phyloP scores from a whole-genome alignment of 23 red algal species.

The Gracilaria domingensis region DNA sequence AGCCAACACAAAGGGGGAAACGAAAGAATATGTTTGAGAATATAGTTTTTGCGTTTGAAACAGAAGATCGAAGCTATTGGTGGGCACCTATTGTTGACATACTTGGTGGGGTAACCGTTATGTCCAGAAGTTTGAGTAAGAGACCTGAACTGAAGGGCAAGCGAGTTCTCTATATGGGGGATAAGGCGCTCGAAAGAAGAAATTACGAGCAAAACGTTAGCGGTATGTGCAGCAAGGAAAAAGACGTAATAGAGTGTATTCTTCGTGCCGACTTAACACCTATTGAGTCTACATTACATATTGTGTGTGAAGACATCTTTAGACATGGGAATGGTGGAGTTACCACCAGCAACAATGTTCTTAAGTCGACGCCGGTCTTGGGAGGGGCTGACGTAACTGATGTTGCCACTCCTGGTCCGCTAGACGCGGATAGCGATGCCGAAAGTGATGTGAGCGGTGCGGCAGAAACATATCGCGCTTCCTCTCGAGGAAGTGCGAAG shows the following conservation, averaged over 20 bases:
- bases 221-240: slow-evolving; percentile 4
- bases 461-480: slow-evolving; percentile 12
- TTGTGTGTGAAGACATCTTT: not conserved
- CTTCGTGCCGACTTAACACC: slow-evolving; percentile 42
- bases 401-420: slow-evolving; percentile 56
- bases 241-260: slow-evolving; percentile 30
- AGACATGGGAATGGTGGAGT: not conserved
- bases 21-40: slow-evolving; percentile 58
- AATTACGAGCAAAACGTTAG: not conserved
- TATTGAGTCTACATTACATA: slow-evolving; percentile 15
- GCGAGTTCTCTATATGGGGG: slow-evolving; percentile 23
- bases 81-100: slow-evolving; percentile 52
- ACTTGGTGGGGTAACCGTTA: slow-evolving; percentile 31
- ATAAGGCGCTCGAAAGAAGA: not conserved
- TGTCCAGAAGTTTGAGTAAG: slow-evolving; percentile 3
- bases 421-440: slow-evolving; percentile 48
- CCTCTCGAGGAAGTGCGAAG: not conserved
- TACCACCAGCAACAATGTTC: not conserved
- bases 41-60: slow-evolving; percentile 46
- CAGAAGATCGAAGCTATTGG: slow-evolving; percentile 35
- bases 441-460: slow-evolving; percentile 40
- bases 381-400: slow-evolving; percentile 34
- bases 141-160: slow-evolving; percentile 17
- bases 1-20: slow-evolving; percentile 6
- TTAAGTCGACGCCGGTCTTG: not conserved